These are phyloP conservation scores for Microbotryum silenes-acaulis DNA, from an alignment of 1,284 basidiomycete genomes.

Conservation along the genomic window DNA sequence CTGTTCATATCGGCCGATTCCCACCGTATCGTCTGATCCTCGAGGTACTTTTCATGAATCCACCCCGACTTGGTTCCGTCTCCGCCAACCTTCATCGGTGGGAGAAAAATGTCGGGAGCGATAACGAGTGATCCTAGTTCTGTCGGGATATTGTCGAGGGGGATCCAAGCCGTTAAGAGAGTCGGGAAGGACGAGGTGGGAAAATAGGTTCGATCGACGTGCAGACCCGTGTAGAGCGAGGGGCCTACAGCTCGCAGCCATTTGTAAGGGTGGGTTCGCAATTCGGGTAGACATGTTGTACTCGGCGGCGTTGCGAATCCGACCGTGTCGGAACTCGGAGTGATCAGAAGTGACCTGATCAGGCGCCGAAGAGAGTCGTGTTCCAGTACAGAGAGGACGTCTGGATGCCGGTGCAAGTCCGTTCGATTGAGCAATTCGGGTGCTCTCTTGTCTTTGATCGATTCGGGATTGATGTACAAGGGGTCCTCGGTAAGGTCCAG, in stretches of 20 bases:
- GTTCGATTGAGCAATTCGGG: slow-evolving; percentile 1
- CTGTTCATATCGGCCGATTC: no score
- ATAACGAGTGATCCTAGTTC: slow-evolving; percentile 1
- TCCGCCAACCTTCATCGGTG: background rate
- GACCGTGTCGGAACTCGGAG: background rate
- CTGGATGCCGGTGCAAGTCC: background rate
- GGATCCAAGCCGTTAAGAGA: slow-evolving; percentile 7
- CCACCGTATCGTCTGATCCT: no score
- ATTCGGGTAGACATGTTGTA: background rate
- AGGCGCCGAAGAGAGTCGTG: background rate
- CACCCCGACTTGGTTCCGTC: slow-evolving; percentile 2
- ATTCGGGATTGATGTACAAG: no score
- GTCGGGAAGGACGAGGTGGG: background rate
- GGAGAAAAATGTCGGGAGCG: background rate
- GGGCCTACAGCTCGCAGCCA: slow-evolving; percentile 9
- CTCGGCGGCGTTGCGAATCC: background rate
- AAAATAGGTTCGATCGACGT: background rate
- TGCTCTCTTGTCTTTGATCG: background rate
- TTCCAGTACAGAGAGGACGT: slow-evolving; percentile 1
- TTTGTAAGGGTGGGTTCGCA: slow-evolving; percentile 6
- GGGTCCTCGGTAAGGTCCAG: no score
- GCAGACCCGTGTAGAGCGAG: slow-evolving; percentile 4
- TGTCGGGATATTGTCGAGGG: background rate
- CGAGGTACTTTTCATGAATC: background rate
- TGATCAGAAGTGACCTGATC: slow-evolving; percentile 1